Conservation (phyloP, 139 green algal genomes). For the Volvox africanus region DNA sequence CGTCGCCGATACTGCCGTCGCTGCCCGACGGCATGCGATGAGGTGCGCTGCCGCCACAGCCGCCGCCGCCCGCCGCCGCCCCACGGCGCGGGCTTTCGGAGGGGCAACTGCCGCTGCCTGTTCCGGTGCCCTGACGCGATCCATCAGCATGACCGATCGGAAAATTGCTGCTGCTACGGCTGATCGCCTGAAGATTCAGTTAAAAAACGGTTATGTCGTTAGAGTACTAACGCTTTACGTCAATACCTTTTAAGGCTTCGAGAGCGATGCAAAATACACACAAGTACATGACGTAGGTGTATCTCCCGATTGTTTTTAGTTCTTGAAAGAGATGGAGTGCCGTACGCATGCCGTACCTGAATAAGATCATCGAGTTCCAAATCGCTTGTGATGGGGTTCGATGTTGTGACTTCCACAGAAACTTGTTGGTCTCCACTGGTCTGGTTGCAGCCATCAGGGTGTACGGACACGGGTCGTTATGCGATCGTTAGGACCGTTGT, state of each 20-base stretch:
- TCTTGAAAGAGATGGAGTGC: too few species aligned
- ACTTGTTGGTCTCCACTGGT: not conserved
- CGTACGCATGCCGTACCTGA: not conserved
- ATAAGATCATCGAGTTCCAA: constrained; percentile 20
- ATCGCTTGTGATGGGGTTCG: constrained; percentile 8
- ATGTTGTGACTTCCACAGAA: not conserved
- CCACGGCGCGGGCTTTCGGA: not conserved
- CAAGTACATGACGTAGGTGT: not conserved
- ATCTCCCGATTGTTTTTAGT: too few species aligned
- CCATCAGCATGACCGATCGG: not conserved
- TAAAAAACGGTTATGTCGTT: not conserved
- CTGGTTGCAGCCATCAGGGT: too few species aligned
- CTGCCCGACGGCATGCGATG: not conserved
- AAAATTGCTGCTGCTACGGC: constrained; percentile 2
- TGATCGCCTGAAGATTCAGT: not conserved
- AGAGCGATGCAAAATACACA: too few species aligned
- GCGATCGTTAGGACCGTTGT: too few species aligned
- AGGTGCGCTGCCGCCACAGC: not conserved
- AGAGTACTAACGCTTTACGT: too few species aligned
- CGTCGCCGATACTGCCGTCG: not conserved
- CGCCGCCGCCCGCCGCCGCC: not conserved
- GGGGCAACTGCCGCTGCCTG: not conserved
- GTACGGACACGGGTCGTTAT: too few species aligned
- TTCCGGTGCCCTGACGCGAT: not conserved
- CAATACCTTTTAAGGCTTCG: not conserved